phyloP scores from a whole-genome alignment of 192 early-diverging fungal genomes.

The Funneliformis mosseae region DNA sequence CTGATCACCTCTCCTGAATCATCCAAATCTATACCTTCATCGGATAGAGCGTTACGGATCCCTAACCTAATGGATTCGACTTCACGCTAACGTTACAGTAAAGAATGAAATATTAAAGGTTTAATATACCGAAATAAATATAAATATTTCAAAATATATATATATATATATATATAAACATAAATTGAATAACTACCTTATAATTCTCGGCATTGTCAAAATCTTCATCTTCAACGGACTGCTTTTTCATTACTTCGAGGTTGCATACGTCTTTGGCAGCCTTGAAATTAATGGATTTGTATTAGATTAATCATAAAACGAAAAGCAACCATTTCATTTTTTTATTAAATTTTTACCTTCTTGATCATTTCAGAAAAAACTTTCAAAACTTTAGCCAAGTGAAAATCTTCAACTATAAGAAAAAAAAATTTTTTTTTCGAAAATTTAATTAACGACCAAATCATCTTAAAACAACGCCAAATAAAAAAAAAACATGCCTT shows the following conservation, averaged over 20 bases:
- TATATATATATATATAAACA: too few relatives aligned
- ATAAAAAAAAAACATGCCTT: slow-evolving; percentile 46
- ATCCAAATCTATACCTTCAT: slow-evolving; percentile 35
- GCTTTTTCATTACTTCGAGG: slow-evolving; percentile 56
- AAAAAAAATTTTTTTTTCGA: slow-evolving; percentile 25
- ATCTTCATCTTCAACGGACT: slow-evolving; percentile 69
- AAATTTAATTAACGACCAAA: not conserved
- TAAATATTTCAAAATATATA: not conserved
- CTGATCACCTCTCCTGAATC: slow-evolving; percentile 29
- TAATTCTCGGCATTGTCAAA: slow-evolving; percentile 74
- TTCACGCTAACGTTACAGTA: not conserved
- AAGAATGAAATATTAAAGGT: not conserved
- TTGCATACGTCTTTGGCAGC: slow-evolving; percentile 6
- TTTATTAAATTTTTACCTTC: slow-evolving; percentile 40
- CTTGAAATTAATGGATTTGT: not conserved
- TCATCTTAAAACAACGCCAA: not conserved
- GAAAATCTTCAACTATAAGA: slow-evolving; percentile 62
- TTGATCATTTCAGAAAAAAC: slow-evolving; percentile 46
- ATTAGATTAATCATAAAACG: not conserved
- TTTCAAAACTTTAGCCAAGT: slow-evolving; percentile 67
- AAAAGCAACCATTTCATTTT: not conserved
- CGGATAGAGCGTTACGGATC: slow-evolving; percentile 22
- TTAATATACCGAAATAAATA: not conserved
- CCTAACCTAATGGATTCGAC: slow-evolving; percentile 8
- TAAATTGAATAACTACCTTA: slow-evolving; percentile 50